Evolutionary conservation across 805 yeast species (phyloP), one percentile per base, ranked within the genome.

Genomic region (Sugiyamaella boreocaroliniensis): DNA sequence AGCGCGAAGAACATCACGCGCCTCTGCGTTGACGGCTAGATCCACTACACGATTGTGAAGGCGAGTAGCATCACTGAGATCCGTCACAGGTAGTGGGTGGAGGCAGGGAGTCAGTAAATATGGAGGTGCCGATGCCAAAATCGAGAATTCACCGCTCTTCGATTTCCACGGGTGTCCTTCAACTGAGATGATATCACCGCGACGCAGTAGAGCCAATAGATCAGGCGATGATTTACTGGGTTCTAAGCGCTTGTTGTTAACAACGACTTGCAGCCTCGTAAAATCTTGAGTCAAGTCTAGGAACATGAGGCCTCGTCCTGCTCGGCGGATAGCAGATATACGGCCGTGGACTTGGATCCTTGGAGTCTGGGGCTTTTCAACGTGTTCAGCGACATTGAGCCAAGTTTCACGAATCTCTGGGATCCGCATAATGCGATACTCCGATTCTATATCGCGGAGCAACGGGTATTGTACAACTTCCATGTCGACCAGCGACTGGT

Each of bases 151-250:
- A 0, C 92, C 93, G 2, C 81, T 80, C 51, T 83, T 81, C 0
- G 97, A 87, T 2, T 77, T 65, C 22, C 92, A 87, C 0, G 97
- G 89, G 20, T 60, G 64, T 0, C 99, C 99, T 2, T 68, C 61
- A 20, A 83, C 80, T 7, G 79, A 69, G 2, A 92, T 70, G 44
- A 76, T 77, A 63, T 92, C 99, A 0, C 97, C 97, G 19, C 77
- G 77, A 47, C 83, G 74, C 41, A 89, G 68, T 29, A 69, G 64
- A 3, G 66, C 63, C 45, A 64, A 64, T n/a, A 57, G 56, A 26
- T 57, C 54, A 3, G 63, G 61, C 56, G 81, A 82, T 42, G 73
- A 74, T 0, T 72, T 77, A 19, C 68, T 71, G 0, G 70, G 56
- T 6, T 67, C 69, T 5, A 44, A 37, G 52, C 75, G 66, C 59